Evolutionary conservation across 75 land plant species (phyloP).

Genomic region (Azolla pinnata): DNA sequence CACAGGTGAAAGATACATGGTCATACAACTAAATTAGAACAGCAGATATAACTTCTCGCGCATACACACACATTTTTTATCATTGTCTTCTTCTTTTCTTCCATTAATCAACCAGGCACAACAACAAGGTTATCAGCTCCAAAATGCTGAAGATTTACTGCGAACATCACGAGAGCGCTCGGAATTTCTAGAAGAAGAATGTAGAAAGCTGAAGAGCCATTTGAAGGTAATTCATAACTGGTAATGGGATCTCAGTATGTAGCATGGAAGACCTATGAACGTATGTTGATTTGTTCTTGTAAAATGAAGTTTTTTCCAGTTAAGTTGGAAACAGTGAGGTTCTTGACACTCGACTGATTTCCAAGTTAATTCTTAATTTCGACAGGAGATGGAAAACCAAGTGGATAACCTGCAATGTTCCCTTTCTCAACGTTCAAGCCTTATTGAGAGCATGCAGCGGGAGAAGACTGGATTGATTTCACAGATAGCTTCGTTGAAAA

Average conservation of each 20-base stretch:
- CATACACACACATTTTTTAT: background rate
- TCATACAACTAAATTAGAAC: background rate
- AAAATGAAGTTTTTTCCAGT: background rate
- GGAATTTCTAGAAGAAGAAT: conserved; percentile 10
- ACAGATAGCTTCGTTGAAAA: conserved; percentile 15
- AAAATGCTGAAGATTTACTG: conserved; percentile 5
- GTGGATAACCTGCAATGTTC: conserved; percentile 20
- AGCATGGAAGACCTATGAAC: background rate
- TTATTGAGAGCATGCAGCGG: conserved; percentile 16
- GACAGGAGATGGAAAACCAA: conserved; percentile 23
- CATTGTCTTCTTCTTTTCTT: background rate
- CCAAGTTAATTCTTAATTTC: background rate
- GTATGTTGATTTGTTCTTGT: background rate
- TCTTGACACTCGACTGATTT: too few species aligned
- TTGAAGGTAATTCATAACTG: conserved; percentile 10
- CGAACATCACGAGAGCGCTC: conserved; percentile 7
- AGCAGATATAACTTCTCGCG: background rate
- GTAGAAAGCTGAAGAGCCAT: conserved; percentile 1
- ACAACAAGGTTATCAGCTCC: background rate
- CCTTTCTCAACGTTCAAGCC: conserved; percentile 23
- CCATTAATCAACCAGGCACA: background rate
- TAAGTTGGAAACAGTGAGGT: too few species aligned
- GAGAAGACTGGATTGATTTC: conserved; percentile 21
- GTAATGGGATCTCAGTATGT: background rate
- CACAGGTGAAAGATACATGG: background rate